Evolutionary conservation across 768 basidiomycete species (phyloP).

Genomic region (Russula foetens): DNA sequence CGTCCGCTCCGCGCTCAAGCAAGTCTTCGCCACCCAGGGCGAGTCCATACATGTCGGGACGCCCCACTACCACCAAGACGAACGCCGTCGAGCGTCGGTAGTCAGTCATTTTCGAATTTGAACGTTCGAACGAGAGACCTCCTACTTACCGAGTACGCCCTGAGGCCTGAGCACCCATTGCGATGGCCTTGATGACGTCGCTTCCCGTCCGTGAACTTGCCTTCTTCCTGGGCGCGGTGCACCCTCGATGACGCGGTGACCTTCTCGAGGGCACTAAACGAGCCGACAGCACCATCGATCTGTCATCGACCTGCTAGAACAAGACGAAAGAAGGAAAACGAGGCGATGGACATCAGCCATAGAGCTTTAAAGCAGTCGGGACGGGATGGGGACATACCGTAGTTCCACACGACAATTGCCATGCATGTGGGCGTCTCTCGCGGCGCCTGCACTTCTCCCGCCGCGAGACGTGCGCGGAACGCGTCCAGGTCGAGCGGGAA

Average conservation of each 20-base stretch:
- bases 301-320: slow-evolving; percentile 55
- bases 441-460: slow-evolving; percentile 44
- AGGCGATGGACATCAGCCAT: neutral
- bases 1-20: too few species aligned
- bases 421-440: slow-evolving; percentile 53
- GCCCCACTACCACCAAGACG: slow-evolving; percentile 42
- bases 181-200: too few species aligned
- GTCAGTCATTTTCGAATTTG: too few species aligned
- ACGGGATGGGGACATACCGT: too few species aligned
- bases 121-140: too few species aligned
- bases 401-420: too few species aligned
- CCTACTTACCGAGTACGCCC: slow-evolving; percentile 57
- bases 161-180: slow-evolving; percentile 83
- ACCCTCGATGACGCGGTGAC: slow-evolving; percentile 75
- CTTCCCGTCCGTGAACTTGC: too few species aligned
- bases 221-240: slow-evolving; percentile 88
- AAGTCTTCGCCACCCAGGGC: slow-evolving; percentile 60
- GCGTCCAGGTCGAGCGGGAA: slow-evolving; percentile 66
- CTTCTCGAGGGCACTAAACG: slow-evolving; percentile 60
- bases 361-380: neutral
- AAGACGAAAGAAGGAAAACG: neutral
- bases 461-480: slow-evolving; percentile 24
- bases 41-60: slow-evolving; percentile 71
- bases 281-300: slow-evolving; percentile 70
- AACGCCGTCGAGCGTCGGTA: too few species aligned